phyloP scores from a whole-genome alignment of 192 early-diverging fungal species.

The Backusella psychrophila region DNA sequence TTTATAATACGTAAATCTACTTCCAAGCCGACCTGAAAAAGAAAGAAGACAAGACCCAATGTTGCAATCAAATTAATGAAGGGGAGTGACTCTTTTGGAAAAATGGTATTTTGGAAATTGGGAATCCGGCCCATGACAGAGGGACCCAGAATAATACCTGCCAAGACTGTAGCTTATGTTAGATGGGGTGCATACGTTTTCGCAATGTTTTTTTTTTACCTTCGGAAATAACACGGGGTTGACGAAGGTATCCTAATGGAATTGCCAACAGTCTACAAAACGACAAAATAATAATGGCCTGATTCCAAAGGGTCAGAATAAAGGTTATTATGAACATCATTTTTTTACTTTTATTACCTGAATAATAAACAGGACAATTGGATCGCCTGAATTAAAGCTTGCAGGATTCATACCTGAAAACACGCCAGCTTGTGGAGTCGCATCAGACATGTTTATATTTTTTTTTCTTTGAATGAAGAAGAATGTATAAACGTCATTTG shows the following conservation, averaged over 20 bases:
- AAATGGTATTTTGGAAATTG: conserved; percentile 65
- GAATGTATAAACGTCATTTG: too few relatives aligned
- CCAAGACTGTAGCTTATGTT: conserved; percentile 52
- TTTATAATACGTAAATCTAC: conserved; percentile 67
- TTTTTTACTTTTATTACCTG: conserved; percentile 45
- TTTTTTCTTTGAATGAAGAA: neutral
- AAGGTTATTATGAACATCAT: too few relatives aligned
- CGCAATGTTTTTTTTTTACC: conserved; percentile 5
- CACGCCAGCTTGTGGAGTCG: conserved; percentile 42
- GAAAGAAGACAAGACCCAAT: conserved; percentile 85
- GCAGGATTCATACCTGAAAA: conserved; percentile 70
- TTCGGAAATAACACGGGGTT: conserved; percentile 91
- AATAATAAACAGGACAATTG: conserved; percentile 74
- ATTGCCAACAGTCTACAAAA: conserved; percentile 69
- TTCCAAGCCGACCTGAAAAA: conserved; percentile 89
- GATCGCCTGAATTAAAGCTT: conserved; percentile 45
- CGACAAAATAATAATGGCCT: conserved; percentile 65
- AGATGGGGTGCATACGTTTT: too few relatives aligned
- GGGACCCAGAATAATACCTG: conserved; percentile 89
- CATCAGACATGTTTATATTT: neutral
- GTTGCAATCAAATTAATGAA: conserved; percentile 77
- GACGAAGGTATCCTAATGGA: conserved; percentile 57
- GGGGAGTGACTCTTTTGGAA: conserved; percentile 67
- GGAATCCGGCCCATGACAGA: conserved; percentile 80
- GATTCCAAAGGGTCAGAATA: neutral